Evolutionary conservation across 2,329 filamentous ascomycete species (phyloP).

Genomic region (Lachnellula suecica): DNA sequence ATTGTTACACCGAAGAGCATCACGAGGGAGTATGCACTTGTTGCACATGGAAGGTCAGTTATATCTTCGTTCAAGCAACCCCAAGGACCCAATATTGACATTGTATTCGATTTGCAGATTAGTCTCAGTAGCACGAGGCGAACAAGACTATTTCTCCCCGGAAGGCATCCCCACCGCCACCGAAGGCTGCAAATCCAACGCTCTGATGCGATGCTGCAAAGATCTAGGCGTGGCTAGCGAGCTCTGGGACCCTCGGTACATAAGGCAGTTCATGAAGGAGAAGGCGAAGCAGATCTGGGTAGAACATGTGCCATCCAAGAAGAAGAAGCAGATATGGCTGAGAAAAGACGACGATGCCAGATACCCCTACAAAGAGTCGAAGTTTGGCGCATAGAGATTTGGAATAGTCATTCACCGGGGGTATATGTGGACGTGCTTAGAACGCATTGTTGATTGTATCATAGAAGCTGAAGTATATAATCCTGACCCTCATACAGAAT

Average conservation of each 20-base stretch:
- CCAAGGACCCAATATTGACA: slow-evolving; percentile 6
- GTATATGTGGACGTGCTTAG: background rate
- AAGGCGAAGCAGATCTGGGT: slow-evolving; percentile 82
- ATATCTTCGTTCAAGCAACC: background rate
- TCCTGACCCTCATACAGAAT: too few relatives aligned
- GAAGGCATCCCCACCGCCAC: slow-evolving; percentile 92
- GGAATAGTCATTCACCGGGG: background rate
- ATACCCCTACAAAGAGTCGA: slow-evolving; percentile 57
- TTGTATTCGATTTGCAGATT: slow-evolving; percentile 58
- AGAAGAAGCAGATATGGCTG: slow-evolving; percentile 83
- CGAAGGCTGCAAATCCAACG: slow-evolving; percentile 97
- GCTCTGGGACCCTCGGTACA: slow-evolving; percentile 93
- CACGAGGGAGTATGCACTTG: slow-evolving; percentile 89
- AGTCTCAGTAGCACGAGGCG: slow-evolving; percentile 87
- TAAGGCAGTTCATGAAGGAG: slow-evolving; percentile 76
- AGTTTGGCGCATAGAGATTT: slow-evolving; percentile 27
- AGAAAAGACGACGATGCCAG: slow-evolving; percentile 77
- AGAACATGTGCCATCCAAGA: slow-evolving; percentile 84
- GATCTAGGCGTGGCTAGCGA: slow-evolving; percentile 93
- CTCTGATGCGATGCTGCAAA: slow-evolving; percentile 97
- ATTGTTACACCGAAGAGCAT: slow-evolving; percentile 55
- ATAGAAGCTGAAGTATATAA: background rate
- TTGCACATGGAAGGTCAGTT: slow-evolving; percentile 80
- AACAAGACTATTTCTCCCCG: slow-evolving; percentile 88
- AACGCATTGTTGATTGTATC: background rate